Conservation (phyloP, 495 filamentous ascomycete genomes). For the Penicillium ochrochloron region DNA sequence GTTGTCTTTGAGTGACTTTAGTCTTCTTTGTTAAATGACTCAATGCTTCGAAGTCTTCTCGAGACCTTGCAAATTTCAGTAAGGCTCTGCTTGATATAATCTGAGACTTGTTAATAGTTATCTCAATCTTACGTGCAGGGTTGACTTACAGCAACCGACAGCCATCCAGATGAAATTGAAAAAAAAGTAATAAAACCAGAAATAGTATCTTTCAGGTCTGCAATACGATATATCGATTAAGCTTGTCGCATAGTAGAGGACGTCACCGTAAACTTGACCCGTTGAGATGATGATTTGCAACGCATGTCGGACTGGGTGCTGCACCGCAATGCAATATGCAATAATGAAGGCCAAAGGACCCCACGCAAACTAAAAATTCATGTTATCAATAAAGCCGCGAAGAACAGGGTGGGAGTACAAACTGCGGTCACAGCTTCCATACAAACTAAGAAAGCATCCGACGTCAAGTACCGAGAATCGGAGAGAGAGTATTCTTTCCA, state of each 20-base stretch:
- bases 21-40: too few relatives aligned
- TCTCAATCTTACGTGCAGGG: too few relatives aligned
- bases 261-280: constrained; percentile 80
- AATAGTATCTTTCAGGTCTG: constrained; percentile 73
- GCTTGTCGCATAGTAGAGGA: constrained; percentile 79
- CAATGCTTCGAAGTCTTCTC: too few relatives aligned
- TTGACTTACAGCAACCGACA: constrained; percentile 58
- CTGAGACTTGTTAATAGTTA: too few relatives aligned
- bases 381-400: not conserved
- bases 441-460: constrained; percentile 72
- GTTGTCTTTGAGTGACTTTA: too few relatives aligned
- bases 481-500: constrained; percentile 85
- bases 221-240: constrained; percentile 60
- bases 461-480: constrained; percentile 75
- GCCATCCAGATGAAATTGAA: constrained; percentile 81
- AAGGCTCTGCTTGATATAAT: too few relatives aligned
- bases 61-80: too few relatives aligned
- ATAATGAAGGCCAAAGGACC: constrained; percentile 71
- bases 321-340: constrained; percentile 58
- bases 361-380: constrained; percentile 50
- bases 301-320: constrained; percentile 63
- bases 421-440: constrained; percentile 79
- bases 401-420: not conserved
- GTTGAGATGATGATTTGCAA: constrained; percentile 69
- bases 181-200: constrained; percentile 78